Evolutionary conservation across 495 filamentous ascomycete species (phyloP).

Genomic region (Aspergillus homomorphus): DNA sequence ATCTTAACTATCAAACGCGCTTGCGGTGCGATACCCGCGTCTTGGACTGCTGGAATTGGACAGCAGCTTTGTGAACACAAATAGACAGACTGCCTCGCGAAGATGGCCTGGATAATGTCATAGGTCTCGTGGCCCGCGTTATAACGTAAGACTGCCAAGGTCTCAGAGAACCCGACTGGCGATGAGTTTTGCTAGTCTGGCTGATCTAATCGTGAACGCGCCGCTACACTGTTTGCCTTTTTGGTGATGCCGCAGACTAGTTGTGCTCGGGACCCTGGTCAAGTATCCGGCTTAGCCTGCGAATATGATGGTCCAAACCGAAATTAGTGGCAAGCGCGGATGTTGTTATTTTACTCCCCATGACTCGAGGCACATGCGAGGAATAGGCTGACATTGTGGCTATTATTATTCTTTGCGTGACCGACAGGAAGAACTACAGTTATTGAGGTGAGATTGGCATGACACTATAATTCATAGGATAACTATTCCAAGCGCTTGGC

Average conservation of each 20-base stretch:
- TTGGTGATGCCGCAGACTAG: not conserved
- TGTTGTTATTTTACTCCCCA: not conserved
- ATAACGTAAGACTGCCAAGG: not conserved
- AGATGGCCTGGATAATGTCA: too few relatives aligned
- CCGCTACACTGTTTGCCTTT: not conserved
- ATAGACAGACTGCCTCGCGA: too few relatives aligned
- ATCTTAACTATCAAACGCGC: too few relatives aligned
- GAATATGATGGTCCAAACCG: not conserved
- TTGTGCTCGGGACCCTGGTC: not conserved
- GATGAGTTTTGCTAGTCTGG: too few relatives aligned
- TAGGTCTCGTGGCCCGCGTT: not conserved
- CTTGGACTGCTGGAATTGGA: too few relatives aligned
- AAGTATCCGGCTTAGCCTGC: not conserved
- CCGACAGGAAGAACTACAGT: not conserved
- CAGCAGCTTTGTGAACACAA: too few relatives aligned
- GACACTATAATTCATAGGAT: not conserved
- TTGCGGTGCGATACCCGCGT: too few relatives aligned
- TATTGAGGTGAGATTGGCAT: not conserved
- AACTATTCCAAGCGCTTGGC: slow-evolving; percentile 39
- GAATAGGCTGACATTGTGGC: not conserved
- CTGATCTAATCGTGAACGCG: not conserved
- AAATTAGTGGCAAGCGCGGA: not conserved
- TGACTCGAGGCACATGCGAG: not conserved
- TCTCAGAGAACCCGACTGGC: too few relatives aligned
- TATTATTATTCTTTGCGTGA: not conserved